Conservation (phyloP, 2,329 filamentous ascomycete genomes). For the Hypoxylon sp. region DNA sequence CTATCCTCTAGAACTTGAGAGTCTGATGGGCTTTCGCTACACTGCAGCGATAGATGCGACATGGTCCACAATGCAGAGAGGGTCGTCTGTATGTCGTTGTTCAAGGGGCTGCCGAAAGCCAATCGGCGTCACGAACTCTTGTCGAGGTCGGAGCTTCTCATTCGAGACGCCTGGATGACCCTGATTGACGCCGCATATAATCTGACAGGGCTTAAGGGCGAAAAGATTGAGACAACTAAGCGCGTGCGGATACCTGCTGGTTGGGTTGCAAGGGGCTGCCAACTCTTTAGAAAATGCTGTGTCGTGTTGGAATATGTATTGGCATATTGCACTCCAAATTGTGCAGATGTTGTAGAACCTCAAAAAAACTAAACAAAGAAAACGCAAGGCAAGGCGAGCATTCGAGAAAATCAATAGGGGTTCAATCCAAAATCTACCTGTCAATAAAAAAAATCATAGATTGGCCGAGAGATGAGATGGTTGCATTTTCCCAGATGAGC, state of each 20-base stretch:
- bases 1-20: conserved; percentile 59
- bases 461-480: conserved; percentile 39
- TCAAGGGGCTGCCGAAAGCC: conserved; percentile 47
- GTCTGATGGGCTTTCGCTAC: conserved; percentile 60
- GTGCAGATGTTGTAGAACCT: conserved; percentile 11
- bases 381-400: conserved; percentile 1
- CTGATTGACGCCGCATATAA: conserved; percentile 66
- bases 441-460: conserved; percentile 24
- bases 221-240: conserved; percentile 43
- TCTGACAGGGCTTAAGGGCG: conserved; percentile 45
- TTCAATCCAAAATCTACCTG: conserved; percentile 12
- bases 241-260: conserved; percentile 40
- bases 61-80: conserved; percentile 63
- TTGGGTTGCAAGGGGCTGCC: conserved; percentile 22
- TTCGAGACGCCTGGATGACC: conserved; percentile 61
- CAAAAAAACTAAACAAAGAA: conserved; percentile 12
- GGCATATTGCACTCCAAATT: conserved; percentile 12
- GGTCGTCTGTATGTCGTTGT: conserved; percentile 44
- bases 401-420: conserved; percentile 38
- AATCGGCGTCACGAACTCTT: conserved; percentile 51
- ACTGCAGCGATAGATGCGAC: conserved; percentile 68
- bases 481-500: conserved; percentile 43
- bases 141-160: conserved; percentile 56
- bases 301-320: conserved; percentile 7
- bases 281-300: conserved; percentile 12